Evolutionary conservation across 108 stramenopile species (phyloP).

Genomic region (Cyclotella choctawhatcheeana): DNA sequence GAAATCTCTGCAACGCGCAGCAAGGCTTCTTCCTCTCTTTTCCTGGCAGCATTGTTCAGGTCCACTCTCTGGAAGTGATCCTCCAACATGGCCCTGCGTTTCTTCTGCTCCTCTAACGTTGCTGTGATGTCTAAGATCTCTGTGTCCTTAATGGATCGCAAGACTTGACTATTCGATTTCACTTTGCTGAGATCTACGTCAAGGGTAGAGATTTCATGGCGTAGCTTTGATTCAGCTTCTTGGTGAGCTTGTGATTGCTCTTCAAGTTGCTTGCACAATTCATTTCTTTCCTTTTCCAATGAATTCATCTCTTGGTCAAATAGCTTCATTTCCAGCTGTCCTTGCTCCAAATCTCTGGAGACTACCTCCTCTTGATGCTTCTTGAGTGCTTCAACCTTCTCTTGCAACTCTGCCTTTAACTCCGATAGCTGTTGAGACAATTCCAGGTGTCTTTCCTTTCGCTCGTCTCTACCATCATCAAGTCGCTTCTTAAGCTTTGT

Average conservation of each 20-base stretch:
- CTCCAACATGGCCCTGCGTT: constrained; percentile 18
- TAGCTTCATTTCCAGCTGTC: neutral
- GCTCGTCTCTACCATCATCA: neutral
- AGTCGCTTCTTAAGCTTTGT: constrained; percentile 12
- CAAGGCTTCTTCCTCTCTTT: constrained; percentile 36
- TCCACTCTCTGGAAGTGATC: constrained; percentile 37
- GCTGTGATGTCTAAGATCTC: constrained; percentile 5
- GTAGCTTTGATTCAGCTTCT: constrained; percentile 14
- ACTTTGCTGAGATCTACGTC: constrained; percentile 5
- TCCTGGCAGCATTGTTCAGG: constrained; percentile 28
- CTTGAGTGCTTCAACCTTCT: constrained; percentile 9
- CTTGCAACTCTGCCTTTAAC: constrained; percentile 1
- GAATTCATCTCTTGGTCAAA: constrained; percentile 15
- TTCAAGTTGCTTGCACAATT: constrained; percentile 4
- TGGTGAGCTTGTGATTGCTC: neutral
- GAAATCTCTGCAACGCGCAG: constrained; percentile 12
- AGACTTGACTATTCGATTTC: neutral
- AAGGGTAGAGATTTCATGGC: constrained; percentile 4
- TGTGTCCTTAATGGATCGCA: neutral
- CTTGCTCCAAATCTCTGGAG: neutral
- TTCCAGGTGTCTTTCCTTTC: constrained; percentile 27
- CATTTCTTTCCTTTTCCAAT: constrained; percentile 13
- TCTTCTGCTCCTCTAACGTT: constrained; percentile 13
- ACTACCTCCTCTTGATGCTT: neutral
- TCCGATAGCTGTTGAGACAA: constrained; percentile 25